Percentiles rank a stretch among this genome's conserved stretches.
Conservation (phyloP, 495 filamentous ascomycete genomes). For the Paragyromitra xinjiangensis region DNA sequence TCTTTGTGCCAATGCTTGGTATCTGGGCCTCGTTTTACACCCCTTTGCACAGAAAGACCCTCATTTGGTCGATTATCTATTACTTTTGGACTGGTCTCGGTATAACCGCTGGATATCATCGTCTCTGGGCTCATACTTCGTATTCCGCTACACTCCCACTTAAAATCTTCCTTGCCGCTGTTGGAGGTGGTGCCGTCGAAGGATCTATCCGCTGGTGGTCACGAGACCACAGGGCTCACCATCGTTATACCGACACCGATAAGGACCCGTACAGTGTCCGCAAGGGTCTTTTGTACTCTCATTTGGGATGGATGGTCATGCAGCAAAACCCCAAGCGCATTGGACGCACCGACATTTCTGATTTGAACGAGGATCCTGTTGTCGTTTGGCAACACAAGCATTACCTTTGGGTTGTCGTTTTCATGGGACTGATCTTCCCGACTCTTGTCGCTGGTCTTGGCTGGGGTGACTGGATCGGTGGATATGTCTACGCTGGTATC, state of each 20-base stretch:
- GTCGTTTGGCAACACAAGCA: conserved; percentile 95
- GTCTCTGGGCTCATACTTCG: conserved; percentile 93
- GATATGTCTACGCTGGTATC: conserved; percentile 94
- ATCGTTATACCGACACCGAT: conserved; percentile 98
- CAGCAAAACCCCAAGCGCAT: conserved; percentile 93
- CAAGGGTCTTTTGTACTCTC: conserved; percentile 96
- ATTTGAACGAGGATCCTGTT: conserved; percentile 92
- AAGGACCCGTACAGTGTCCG: conserved; percentile 99
- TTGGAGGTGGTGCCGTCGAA: conserved; percentile 94
- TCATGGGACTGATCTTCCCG: conserved; percentile 88
- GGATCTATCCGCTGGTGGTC: conserved; percentile 98
- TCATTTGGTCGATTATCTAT: conserved; percentile 81
- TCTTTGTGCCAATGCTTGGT: conserved; percentile 82
- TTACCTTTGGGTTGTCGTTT: conserved; percentile 87
- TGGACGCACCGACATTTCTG: conserved; percentile 95
- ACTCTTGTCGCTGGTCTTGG: conserved; percentile 82
- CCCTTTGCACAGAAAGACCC: conserved; percentile 77
- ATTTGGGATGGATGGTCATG: conserved; percentile 93
- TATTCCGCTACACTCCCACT: conserved; percentile 90
- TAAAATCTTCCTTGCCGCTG: conserved; percentile 89
- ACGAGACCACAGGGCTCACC: conserved; percentile 94
- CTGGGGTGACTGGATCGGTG: conserved; percentile 91
- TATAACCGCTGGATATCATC: conserved; percentile 89
- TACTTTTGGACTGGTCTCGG: conserved; percentile 92
- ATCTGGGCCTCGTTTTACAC: conserved; percentile 82